These are phyloP conservation scores for Phytophthora ramorum DNA, from an alignment of 352 stramenopile genomes.

Conservation along the genomic window DNA sequence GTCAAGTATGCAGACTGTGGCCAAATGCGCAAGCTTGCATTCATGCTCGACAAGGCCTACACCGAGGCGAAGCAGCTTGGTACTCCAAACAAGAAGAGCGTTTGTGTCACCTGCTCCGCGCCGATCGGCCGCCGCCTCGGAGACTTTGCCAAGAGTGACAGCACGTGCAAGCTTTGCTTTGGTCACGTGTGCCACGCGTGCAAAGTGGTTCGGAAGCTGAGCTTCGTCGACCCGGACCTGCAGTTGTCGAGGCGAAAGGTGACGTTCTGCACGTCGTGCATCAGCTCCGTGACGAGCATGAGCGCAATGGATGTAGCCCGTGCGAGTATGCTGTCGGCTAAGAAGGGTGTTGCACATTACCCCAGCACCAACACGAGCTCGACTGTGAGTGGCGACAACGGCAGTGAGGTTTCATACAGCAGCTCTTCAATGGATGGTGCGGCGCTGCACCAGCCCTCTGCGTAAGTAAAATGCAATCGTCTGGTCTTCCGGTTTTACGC, in stretches of 20 bases:
- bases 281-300: conserved; percentile 18
- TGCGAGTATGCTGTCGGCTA: conserved; percentile 14
- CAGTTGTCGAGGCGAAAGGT: conserved; percentile 37
- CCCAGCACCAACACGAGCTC: conserved; percentile 13
- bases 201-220: conserved; percentile 36
- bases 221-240: conserved; percentile 41
- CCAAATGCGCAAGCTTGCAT: conserved; percentile 35
- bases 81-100: conserved; percentile 18
- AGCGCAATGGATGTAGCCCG: conserved; percentile 14
- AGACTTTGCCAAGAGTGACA: conserved; percentile 21
- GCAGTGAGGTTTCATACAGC: conserved; percentile 19
- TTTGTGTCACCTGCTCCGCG: conserved; percentile 27
- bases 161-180: conserved; percentile 38
- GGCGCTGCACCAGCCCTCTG: not conserved
- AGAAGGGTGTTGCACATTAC: conserved; percentile 8
- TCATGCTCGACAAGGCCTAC: conserved; percentile 36
- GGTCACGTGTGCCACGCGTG: conserved; percentile 33
- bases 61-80: conserved; percentile 6
- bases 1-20: conserved; percentile 29
- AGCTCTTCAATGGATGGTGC: not conserved
- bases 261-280: conserved; percentile 39
- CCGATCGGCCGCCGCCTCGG: conserved; percentile 15
- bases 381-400: conserved; percentile 11
- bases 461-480: not conserved
- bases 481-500: too few relatives aligned